A percentile compares a stretch with the other conserved stretches of the same genome.
Conservation (phyloP, 805 yeast genomes). For the Schwanniomyces vanrijiae region DNA sequence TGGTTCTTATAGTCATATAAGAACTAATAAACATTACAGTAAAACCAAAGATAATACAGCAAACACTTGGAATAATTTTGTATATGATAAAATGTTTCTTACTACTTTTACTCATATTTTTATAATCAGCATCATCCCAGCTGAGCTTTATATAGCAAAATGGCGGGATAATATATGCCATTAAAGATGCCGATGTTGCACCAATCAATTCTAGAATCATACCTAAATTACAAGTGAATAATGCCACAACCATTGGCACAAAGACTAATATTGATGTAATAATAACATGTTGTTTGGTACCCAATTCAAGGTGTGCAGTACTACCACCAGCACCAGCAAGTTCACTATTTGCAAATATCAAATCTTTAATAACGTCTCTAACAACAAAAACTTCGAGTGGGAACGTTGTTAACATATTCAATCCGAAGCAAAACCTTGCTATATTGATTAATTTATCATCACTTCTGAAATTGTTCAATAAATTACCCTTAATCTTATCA, state of each 20-base stretch:
- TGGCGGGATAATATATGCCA: slow-evolving; percentile 93
- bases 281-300: slow-evolving; percentile 52
- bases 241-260: slow-evolving; percentile 70
- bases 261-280: slow-evolving; percentile 68
- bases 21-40: slow-evolving; percentile 81
- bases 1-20: slow-evolving; percentile 59
- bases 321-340: slow-evolving; percentile 17
- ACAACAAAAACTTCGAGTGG: slow-evolving; percentile 91
- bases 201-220: slow-evolving; percentile 88
- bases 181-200: slow-evolving; percentile 85
- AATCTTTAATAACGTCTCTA: slow-evolving; percentile 78
- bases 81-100: slow-evolving; percentile 26
- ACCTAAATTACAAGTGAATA: slow-evolving; percentile 85
- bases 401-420: slow-evolving; percentile 89
- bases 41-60: slow-evolving; percentile 70
- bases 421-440: slow-evolving; percentile 88
- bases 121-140: slow-evolving; percentile 37
- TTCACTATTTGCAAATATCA: slow-evolving; percentile 33
- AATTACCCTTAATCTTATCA: slow-evolving; percentile 78
- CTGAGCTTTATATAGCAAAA: slow-evolving; percentile 73
- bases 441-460: slow-evolving; percentile 75
- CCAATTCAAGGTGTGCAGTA: slow-evolving; percentile 40
- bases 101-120: slow-evolving; percentile 14
- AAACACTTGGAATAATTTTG: slow-evolving; percentile 57
- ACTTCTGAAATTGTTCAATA: slow-evolving; percentile 81